Evolutionary conservation across 2,329 filamentous ascomycete species (phyloP), one percentile per base, ranked within the genome.

Genomic region (Colletotrichum tropicicola): DNA sequence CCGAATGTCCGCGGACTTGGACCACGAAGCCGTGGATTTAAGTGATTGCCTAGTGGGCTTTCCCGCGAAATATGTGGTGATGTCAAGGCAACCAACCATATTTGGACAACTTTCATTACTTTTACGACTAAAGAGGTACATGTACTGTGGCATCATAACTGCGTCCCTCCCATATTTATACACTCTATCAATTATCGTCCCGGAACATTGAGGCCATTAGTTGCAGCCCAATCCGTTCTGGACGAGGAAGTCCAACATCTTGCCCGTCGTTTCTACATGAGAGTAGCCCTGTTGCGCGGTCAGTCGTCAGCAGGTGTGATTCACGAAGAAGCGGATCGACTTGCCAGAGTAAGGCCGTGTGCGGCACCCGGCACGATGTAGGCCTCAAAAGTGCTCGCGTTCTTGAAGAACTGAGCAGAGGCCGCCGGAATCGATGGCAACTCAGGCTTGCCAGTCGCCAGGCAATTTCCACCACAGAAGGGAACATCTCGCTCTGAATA

Each of bases 381-480:
- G 0, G 85, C 77, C 62, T 85, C 78, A 70, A 90, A 89, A 0
- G 74, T 73, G 0, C 71, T 79, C 0, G 84, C 79, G 13, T 82
- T 76, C 2, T 78, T 76, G 69, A 87, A 86, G 28, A 75, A 75
- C 44, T 67, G 53, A 53, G 69, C 72, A 0, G 82, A 82, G 21
- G 73, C 72, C 10, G 78, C 82, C 1, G 84, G 82, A 44, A 87
- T 80, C 27, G 78, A 81, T 1, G 74, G 69, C 56, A 75, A 68
- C 6, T 75, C 69, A 1, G 79, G 73, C 41, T 73, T 68, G 13
- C 75, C 78, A 0, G 82, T 85, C 19, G 74, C 77, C 3, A 78
- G 71, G 75, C 88, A 91, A 73, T 90, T 83, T 25, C 87, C 86
- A 4, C 88, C 89, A 64, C 89, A 91, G 73, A 87, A 91, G 6